These are phyloP conservation scores for Populus davidiana DNA, from an alignment of 345 rosid species.

Conservation along the genomic window DNA sequence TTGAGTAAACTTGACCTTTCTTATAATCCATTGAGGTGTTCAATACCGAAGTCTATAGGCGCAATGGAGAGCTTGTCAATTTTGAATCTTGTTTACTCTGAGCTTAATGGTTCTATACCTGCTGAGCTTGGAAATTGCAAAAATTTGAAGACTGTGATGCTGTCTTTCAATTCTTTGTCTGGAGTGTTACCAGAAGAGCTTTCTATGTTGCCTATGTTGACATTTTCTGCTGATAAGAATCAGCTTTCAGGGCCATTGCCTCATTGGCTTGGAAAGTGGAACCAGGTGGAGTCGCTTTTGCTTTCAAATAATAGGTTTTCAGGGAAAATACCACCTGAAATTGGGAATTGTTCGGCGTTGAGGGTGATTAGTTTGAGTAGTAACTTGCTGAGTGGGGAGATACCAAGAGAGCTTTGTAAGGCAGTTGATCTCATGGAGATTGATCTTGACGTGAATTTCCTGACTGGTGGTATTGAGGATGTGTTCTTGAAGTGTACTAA, in stretches of 20 bases:
- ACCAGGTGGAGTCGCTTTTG: slow-evolving; percentile 51
- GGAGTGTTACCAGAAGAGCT: slow-evolving; percentile 68
- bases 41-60: slow-evolving; percentile 59
- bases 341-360: slow-evolving; percentile 58
- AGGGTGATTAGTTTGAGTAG: slow-evolving; percentile 52
- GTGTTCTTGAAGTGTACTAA: slow-evolving; percentile 56
- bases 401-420: slow-evolving; percentile 71
- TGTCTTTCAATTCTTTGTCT: slow-evolving; percentile 68
- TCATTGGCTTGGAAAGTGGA: slow-evolving; percentile 74
- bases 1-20: slow-evolving; percentile 72
- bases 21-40: slow-evolving; percentile 66
- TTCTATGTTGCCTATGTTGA: slow-evolving; percentile 48
- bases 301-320: slow-evolving; percentile 54
- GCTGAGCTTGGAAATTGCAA: slow-evolving; percentile 64
- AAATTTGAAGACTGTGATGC: slow-evolving; percentile 55
- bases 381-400: slow-evolving; percentile 56
- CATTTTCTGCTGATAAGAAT: slow-evolving; percentile 75
- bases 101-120: slow-evolving; percentile 67
- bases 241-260: slow-evolving; percentile 68
- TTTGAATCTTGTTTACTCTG: slow-evolving; percentile 55
- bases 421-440: slow-evolving; percentile 53
- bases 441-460: slow-evolving; percentile 53
- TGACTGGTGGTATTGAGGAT: slow-evolving; percentile 54
- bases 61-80: slow-evolving; percentile 45
- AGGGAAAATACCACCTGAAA: slow-evolving; percentile 55